Percentiles rank a stretch among this genome's conserved stretches.
Conservation (phyloP, 495 filamentous ascomycete genomes). For the Acidomyces sp. region DNA sequence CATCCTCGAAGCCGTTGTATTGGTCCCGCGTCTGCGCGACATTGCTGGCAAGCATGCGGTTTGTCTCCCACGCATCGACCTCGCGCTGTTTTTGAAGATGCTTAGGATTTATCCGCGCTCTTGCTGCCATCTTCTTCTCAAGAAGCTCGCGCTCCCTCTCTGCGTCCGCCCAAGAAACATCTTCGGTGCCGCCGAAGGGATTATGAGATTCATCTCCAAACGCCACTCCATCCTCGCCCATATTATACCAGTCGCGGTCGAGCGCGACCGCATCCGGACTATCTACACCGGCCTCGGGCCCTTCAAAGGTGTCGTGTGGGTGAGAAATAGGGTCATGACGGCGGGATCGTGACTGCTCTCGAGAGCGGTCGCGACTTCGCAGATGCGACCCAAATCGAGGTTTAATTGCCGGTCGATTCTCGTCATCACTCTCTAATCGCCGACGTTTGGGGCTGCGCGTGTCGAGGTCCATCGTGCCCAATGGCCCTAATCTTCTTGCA, state of each 20-base stretch:
- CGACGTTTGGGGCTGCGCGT: neutral
- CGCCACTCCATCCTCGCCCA: constrained; percentile 62
- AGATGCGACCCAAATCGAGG: neutral
- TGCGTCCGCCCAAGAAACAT: constrained; percentile 54
- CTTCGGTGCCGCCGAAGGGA: constrained; percentile 49
- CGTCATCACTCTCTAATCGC: neutral
- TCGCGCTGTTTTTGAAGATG: constrained; percentile 80
- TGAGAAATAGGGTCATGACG: neutral
- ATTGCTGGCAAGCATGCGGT: constrained; percentile 93
- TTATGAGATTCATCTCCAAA: constrained; percentile 67
- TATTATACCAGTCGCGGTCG: constrained; percentile 74
- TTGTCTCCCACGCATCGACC: constrained; percentile 94
- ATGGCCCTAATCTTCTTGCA: too few species aligned
- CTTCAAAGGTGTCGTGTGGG: neutral
- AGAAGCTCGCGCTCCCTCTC: constrained; percentile 56
- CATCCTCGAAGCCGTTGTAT: constrained; percentile 62
- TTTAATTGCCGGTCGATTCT: neutral
- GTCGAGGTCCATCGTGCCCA: too few species aligned
- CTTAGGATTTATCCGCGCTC: constrained; percentile 45
- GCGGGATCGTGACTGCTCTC: neutral
- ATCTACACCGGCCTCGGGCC: neutral
- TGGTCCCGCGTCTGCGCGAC: constrained; percentile 82
- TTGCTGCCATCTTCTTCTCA: constrained; percentile 59
- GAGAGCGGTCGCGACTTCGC: neutral
- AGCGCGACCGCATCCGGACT: constrained; percentile 44